Evolutionary conservation across 495 filamentous ascomycete genomes (phyloP).

Genomic region (Talaromyces wortmannii): DNA sequence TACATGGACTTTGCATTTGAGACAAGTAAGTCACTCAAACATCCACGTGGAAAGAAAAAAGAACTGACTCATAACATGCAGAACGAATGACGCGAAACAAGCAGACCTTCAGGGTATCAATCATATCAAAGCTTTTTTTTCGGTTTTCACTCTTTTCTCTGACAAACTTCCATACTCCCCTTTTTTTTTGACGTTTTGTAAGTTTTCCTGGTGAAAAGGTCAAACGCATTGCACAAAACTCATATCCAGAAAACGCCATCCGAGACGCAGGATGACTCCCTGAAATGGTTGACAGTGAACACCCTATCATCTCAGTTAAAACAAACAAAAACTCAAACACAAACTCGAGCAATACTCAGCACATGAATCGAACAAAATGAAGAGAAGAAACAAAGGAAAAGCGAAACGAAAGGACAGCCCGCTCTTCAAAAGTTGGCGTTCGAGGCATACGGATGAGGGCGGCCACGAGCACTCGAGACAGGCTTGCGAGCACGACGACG

Average conservation of each 20-base stretch:
- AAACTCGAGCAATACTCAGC: too few species aligned
- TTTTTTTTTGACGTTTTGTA: too few species aligned
- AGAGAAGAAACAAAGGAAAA: background rate
- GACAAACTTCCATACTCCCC: background rate
- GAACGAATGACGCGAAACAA: too few species aligned
- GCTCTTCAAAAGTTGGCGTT: background rate
- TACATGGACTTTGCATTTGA: too few species aligned
- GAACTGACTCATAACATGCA: background rate
- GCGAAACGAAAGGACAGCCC: background rate
- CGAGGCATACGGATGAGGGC: background rate
- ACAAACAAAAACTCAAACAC: too few species aligned
- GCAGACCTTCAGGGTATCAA: background rate
- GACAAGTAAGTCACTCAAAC: background rate
- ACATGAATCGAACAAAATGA: background rate
- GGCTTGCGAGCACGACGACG: background rate
- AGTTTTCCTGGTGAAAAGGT: too few species aligned
- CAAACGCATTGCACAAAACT: background rate
- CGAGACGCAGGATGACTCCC: too few species aligned
- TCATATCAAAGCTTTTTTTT: background rate
- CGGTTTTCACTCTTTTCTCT: background rate
- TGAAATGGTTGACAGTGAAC: too few species aligned
- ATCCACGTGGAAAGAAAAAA: background rate
- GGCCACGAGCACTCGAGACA: background rate
- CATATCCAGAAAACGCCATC: too few species aligned
- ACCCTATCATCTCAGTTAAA: too few species aligned